Percentiles rank a stretch among this genome's conserved stretches.
These are phyloP conservation scores for Sonneratia caseolaris DNA, from an alignment of 345 rosid genomes.

Conservation along the genomic window DNA sequence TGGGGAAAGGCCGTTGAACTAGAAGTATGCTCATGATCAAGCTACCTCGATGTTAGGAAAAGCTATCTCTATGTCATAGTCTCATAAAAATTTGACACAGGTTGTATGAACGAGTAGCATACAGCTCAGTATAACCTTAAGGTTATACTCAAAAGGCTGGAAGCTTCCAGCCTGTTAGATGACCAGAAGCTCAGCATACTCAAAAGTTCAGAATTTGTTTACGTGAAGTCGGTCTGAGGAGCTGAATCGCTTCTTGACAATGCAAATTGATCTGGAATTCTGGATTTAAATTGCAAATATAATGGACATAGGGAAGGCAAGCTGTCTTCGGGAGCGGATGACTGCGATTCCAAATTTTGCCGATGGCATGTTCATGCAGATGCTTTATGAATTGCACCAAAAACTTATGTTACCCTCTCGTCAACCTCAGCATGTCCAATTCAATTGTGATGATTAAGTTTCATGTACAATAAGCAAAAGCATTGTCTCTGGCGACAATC, in stretches of 20 bases:
- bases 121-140: too few species aligned
- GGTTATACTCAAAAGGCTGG: too few species aligned
- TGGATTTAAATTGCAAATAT: neutral
- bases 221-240: too few species aligned
- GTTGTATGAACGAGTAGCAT: too few species aligned
- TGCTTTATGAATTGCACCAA: neutral
- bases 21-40: too few species aligned
- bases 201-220: neutral
- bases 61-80: neutral
- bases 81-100: too few species aligned
- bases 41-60: neutral
- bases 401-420: neutral
- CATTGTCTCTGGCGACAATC: slow-evolving; percentile 89
- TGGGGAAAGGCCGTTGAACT: neutral
- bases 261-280: too few species aligned
- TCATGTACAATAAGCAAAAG: slow-evolving; percentile 24
- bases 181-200: neutral
- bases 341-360: neutral
- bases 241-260: too few species aligned
- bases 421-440: neutral
- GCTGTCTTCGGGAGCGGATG: neutral
- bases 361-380: neutral
- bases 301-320: neutral
- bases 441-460: neutral
- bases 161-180: neutral